Evolutionary conservation across 371 early-diverging fungal genomes (phyloP).

Genomic region (Mucor racemosus): DNA sequence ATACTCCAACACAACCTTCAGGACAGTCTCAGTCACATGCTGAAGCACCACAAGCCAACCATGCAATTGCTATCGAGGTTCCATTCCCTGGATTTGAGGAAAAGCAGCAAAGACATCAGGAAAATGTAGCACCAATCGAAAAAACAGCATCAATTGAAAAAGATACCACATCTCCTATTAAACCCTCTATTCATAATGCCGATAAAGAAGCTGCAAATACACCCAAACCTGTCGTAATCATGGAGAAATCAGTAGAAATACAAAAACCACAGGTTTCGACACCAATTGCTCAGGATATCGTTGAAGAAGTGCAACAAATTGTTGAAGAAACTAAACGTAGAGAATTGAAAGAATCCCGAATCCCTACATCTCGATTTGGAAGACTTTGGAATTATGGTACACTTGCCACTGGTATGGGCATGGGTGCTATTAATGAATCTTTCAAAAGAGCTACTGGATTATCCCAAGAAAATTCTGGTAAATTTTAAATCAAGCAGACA

Average conservation of each 20-base stretch:
- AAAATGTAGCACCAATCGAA: background rate
- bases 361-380: conserved; percentile 69
- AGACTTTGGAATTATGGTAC: conserved; percentile 74
- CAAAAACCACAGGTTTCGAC: background rate
- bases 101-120: background rate
- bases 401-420: conserved; percentile 75
- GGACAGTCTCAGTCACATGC: background rate
- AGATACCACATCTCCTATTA: background rate
- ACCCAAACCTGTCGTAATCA: background rate
- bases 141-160: background rate
- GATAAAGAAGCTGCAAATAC: background rate
- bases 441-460: conserved; percentile 67
- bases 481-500: background rate
- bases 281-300: background rate
- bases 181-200: background rate
- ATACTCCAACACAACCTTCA: conserved; percentile 1
- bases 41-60: background rate
- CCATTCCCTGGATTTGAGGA: conserved; percentile 16
- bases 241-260: background rate
- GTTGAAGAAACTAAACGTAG: conserved; percentile 12
- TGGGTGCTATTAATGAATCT: conserved; percentile 78
- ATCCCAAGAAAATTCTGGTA: conserved; percentile 46
- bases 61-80: conserved; percentile 10
- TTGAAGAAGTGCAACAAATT: background rate
- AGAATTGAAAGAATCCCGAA: conserved; percentile 58